These are phyloP conservation scores for Ophiostoma novo-ulmi DNA, from an alignment of 2,329 filamentous ascomycete species.

Conservation along the genomic window DNA sequence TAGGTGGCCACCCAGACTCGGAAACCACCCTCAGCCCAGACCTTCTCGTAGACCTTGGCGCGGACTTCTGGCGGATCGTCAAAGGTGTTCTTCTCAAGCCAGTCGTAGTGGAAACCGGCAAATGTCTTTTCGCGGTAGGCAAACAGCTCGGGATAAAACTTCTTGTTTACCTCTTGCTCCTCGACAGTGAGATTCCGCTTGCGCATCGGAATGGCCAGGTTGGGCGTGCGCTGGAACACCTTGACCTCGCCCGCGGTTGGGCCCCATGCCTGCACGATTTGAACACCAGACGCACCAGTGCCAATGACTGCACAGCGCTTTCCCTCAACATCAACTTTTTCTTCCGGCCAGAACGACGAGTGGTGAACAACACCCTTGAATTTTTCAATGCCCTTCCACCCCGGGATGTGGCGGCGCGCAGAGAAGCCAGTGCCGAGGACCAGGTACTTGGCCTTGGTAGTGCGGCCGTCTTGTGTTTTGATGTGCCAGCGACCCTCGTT, in stretches of 20 bases:
- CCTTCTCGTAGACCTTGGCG: conserved; percentile 43
- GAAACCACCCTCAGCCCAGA: conserved; percentile 52
- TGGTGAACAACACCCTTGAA: conserved; percentile 58
- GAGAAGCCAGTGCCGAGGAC: conserved; percentile 53
- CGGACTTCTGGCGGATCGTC: conserved; percentile 49
- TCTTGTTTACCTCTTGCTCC: conserved; percentile 46
- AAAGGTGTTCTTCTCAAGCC: conserved; percentile 49
- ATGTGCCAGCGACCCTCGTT: conserved; percentile 46
- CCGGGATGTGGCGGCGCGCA: conserved; percentile 56
- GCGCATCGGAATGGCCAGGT: conserved; percentile 59
- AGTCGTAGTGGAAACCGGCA: conserved; percentile 56
- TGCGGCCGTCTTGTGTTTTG: conserved; percentile 45
- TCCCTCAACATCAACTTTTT: conserved; percentile 49
- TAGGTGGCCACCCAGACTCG: conserved; percentile 51
- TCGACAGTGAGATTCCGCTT: conserved; percentile 43
- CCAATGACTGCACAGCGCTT: conserved; percentile 60
- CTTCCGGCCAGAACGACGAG: conserved; percentile 56
- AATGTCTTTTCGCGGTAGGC: conserved; percentile 48
- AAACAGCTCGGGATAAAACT: conserved; percentile 48
- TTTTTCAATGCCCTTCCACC: conserved; percentile 54
- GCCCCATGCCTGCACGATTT: conserved; percentile 57
- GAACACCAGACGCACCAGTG: conserved; percentile 60
- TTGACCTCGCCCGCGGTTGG: conserved; percentile 47
- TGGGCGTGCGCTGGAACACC: conserved; percentile 64
- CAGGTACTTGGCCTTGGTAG: conserved; percentile 47